Base-by-base conservation (phyloP, 148 eudicot genomes). In the Nepenthes gracilis region DNA sequence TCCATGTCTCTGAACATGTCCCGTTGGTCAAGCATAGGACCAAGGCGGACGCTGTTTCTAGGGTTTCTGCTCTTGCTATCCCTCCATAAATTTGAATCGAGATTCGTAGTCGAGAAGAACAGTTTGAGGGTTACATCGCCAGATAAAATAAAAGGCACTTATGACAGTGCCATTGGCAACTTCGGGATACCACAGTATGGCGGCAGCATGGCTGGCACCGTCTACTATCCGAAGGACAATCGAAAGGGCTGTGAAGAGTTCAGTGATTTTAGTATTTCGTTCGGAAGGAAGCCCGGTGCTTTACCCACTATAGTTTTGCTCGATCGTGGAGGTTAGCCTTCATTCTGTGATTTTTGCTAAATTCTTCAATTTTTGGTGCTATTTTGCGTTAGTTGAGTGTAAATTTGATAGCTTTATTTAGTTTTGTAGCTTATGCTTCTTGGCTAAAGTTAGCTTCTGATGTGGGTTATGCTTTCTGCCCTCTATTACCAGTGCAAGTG, bases 31-130 rank as follows among this genome's bases (percentile, higher is more conserved):
- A 40, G 45, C 45, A 40, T 4, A 40, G 8, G 45, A 3, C 45
- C 45, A 40, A 40, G 45, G 1, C 8, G 45, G 45, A 4, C 8
- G 53, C 53, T 49, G 4, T 37, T 49, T n/a, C 69, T 88, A 74
- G 86, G 87, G 75, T 71, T 91, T 69, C 32, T 83, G 7, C 54
- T 78, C 50, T 45, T 81, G 1, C 35, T 70, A 35, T 40, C 64
- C 13, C 9, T 35, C 15, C 65, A 61, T 13, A 43, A 55, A 38
- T 23, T 40, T 49, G 53, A 49, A 5, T 6, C 10, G 53, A 63
- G 43, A n/a, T 63, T 53, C 38, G 58, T 63, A 15, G 66, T 63
- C 47, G 66, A 63, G 66, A 63, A 63, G 58, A 54, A 37, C 47
- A 63, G 47, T 15, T 13, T 52, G 37, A 35, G 34, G 12, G 58